Base-by-base conservation (phyloP, 1,284 basidiomycete genomes). In the Trichosporon faecale region DNA sequence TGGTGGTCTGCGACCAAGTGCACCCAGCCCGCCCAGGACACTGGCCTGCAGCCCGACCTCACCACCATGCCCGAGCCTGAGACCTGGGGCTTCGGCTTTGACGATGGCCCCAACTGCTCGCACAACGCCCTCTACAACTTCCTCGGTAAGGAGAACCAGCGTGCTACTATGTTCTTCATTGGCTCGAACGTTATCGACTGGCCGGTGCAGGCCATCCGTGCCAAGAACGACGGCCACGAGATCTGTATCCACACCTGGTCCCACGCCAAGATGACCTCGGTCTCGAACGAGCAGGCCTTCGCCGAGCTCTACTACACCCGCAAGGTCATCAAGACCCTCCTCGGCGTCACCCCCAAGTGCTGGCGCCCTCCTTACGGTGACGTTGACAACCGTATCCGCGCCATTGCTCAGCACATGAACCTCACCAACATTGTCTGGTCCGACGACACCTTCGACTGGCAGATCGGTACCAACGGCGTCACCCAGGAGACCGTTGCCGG, bases 291-390 rank as follows among this genome's bases (percentile, higher is more conserved):
- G 67, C 79, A 85, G 72, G 85, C 83, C 29, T 87, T 88, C 73
- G 85, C 86, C 52, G 87, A 87, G 78, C 81, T 88, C 25, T 88
- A 86, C 78, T 87, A 87, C 82, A 85, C 85, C 31, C 82, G 82
- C 70, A 80, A 85, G 75, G 79, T 78, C 65, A 86, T 87, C 84
- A 85, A 86, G 78, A 79, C 82, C 31, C 76, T 87, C 64, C 75
- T 85, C 6, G 86, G 86, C 65, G 81, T 87, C 16, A 86, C 86
- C 2, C 84, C 85, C 5, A 79, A 76, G 49, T 85, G 83, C 79
- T 86, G 84, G 83, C 75, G 84, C 60, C 85, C 85, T 37, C 85
- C 86, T 3, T 86, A 80, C 75, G 86, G 86, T 11, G 78, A 85
- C 40, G 81, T 86, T 40, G 87, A 88, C 76, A 85, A 87, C 78